A percentile compares a stretch with the other conserved stretches of the same genome.
Evolutionary conservation across 805 yeast genomes (phyloP).

Genomic region (Cyberlindnera meyerae): DNA sequence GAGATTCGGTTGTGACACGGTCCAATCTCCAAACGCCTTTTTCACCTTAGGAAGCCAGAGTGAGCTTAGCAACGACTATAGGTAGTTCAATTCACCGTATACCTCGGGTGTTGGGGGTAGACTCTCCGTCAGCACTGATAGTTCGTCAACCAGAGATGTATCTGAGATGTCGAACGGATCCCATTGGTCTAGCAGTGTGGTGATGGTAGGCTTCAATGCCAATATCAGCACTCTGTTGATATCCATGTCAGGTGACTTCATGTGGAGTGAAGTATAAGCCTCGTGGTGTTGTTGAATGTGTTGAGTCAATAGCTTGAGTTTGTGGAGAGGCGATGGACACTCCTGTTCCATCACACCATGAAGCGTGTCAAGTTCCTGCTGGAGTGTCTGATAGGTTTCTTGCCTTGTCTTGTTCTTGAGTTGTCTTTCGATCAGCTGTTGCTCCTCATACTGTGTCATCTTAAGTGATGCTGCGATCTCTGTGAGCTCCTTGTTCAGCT

Average conservation of each 20-base stretch:
- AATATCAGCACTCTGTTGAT: slow-evolving; percentile 17
- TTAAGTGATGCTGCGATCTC: slow-evolving; percentile 11
- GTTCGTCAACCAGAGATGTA: slow-evolving; percentile 26
- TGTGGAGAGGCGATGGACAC: neutral
- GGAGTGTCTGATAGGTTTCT: neutral
- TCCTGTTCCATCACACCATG: neutral
- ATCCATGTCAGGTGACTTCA: slow-evolving; percentile 3
- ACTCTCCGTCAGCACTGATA: slow-evolving; percentile 27
- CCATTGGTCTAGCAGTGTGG: slow-evolving; percentile 30
- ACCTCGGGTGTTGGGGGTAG: slow-evolving; percentile 6
- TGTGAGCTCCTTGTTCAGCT: slow-evolving; percentile 13
- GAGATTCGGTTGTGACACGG: slow-evolving; percentile 33
- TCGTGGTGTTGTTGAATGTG: neutral
- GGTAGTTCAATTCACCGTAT: slow-evolving; percentile 21
- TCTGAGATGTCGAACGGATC: slow-evolving; percentile 31
- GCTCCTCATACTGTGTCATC: slow-evolving; percentile 11
- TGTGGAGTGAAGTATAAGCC: too few relatives aligned
- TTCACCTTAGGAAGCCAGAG: slow-evolving; percentile 34
- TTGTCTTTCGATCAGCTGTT: slow-evolving; percentile 1
- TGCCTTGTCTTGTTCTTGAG: neutral
- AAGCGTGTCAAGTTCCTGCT: neutral
- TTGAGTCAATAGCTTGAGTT: neutral
- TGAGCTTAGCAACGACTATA: slow-evolving; percentile 32
- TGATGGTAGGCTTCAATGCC: slow-evolving; percentile 20
- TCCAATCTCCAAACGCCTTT: slow-evolving; percentile 33